Conservation (phyloP, 306 rosid genomes). For the Glycine latifolia region DNA sequence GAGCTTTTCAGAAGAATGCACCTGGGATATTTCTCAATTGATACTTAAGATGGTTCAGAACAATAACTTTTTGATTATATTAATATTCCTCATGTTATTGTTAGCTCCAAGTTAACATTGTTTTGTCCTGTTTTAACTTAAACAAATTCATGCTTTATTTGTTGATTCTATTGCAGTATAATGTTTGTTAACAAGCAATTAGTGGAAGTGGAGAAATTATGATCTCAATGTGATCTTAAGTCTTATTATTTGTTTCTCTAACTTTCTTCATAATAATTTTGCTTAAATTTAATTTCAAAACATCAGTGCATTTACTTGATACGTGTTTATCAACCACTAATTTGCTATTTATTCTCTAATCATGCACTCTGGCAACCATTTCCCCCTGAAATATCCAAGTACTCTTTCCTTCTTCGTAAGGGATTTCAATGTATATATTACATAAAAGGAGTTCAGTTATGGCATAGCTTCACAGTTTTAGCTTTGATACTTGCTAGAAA, state of each 20-base stretch:
- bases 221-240: background rate
- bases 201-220: background rate
- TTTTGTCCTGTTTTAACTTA: background rate
- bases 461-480: background rate
- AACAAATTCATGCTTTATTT: constrained; percentile 12
- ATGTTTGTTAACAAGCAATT: background rate
- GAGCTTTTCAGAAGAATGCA: constrained; percentile 13
- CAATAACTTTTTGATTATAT: no score
- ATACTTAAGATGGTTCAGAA: no score
- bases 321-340: background rate
- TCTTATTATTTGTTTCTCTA: background rate
- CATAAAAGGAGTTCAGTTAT: background rate
- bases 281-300: constrained; percentile 27
- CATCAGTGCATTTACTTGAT: constrained; percentile 6
- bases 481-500: constrained; percentile 9
- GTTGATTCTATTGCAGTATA: background rate
- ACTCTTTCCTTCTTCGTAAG: background rate
- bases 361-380: background rate
- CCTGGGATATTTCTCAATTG: constrained; percentile 4
- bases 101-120: constrained; percentile 10
- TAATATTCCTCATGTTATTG: background rate
- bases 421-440: background rate
- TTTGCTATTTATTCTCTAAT: background rate
- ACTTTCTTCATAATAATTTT: background rate
- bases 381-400: background rate